phyloP scores from a whole-genome alignment of 257 asterid species.

The Thymus quinquecostatus region DNA sequence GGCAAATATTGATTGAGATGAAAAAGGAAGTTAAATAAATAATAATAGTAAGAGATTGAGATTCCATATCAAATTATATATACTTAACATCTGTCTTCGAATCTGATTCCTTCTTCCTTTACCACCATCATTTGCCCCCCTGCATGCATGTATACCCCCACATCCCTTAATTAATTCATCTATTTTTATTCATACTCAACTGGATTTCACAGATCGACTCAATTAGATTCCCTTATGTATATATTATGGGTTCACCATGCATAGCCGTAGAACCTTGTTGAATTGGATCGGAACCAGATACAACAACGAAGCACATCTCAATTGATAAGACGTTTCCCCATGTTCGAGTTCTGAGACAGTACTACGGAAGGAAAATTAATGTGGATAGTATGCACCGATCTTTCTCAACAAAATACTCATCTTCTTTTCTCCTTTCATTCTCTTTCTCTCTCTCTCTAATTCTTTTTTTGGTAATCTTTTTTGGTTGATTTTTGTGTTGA shows the following conservation, averaged over 20 bases:
- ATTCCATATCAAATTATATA: constrained; percentile 31
- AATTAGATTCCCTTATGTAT: too few species aligned
- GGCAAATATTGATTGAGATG: not conserved
- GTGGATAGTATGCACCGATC: not conserved
- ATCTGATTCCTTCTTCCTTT: constrained; percentile 51
- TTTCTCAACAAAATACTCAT: not conserved
- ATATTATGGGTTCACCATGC: too few species aligned
- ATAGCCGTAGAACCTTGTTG: too few species aligned
- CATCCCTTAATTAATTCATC: too few species aligned
- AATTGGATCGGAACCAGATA: too few species aligned
- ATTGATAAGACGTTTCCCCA: too few species aligned
- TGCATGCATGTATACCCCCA: not conserved
- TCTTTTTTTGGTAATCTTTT: constrained; percentile 21
- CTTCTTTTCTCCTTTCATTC: constrained; percentile 3
- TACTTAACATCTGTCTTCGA: constrained; percentile 40
- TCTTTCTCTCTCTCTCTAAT: not conserved
- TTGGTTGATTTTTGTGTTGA: constrained; percentile 26
- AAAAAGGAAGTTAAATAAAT: too few species aligned
- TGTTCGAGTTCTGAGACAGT: too few species aligned
- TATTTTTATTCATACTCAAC: not conserved
- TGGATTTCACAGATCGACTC: too few species aligned
- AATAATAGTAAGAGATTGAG: constrained; percentile 29
- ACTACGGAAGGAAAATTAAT: too few species aligned
- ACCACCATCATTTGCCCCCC: not conserved
- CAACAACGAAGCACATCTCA: too few species aligned